Conservation (phyloP, 805 yeast species). For the Teunomyces pallodes region DNA sequence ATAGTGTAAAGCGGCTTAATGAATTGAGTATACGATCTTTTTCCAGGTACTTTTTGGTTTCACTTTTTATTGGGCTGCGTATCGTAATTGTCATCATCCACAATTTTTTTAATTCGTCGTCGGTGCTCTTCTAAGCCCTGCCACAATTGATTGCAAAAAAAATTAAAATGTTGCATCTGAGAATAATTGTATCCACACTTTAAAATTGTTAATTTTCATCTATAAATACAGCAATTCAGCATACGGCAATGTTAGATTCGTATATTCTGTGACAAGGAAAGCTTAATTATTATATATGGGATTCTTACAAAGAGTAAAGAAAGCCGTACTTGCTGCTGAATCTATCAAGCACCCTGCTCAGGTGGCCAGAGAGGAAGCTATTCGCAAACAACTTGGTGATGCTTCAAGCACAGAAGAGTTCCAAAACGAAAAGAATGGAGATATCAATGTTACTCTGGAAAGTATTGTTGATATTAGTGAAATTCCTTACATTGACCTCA, state of each 20-base stretch:
- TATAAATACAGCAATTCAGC: neutral
- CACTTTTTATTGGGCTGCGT: too few species aligned
- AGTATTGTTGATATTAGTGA: neutral
- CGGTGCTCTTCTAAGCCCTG: neutral
- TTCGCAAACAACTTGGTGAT: neutral
- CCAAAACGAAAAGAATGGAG: neutral
- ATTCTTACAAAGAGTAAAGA: neutral
- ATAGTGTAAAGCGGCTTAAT: too few species aligned
- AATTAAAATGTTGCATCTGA: neutral
- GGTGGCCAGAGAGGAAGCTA: neutral
- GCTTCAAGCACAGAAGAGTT: neutral
- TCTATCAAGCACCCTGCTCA: neutral
- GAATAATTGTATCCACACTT: neutral
- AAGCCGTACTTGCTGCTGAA: neutral
- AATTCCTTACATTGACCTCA: slow-evolving; percentile 21
- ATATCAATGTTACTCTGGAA: neutral
- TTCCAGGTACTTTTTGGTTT: too few species aligned
- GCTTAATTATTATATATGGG: neutral
- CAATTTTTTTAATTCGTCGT: neutral
- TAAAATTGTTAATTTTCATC: neutral
- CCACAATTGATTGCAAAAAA: slow-evolving; percentile 3
- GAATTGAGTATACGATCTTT: too few species aligned
- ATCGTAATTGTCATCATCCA: neutral
- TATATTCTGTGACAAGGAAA: neutral
- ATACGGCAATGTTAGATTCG: neutral